Conservation (phyloP, 1,139 yeast genomes). For the Pichia sp. region DNA sequence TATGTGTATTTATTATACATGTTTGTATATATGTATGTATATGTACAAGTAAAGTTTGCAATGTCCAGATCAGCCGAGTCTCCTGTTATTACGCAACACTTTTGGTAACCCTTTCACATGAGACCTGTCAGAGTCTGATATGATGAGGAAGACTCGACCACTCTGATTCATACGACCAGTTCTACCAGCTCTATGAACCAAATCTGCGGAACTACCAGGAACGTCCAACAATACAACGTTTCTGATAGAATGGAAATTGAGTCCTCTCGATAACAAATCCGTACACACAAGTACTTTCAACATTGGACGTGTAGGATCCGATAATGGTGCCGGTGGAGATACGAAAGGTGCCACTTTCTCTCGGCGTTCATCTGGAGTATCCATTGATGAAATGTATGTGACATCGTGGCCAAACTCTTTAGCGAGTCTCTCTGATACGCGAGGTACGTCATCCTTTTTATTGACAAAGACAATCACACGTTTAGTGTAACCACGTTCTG, state of each 20-base stretch:
- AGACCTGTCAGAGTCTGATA: slow-evolving; percentile 60
- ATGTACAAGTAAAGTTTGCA: too few species aligned
- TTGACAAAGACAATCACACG: slow-evolving; percentile 86
- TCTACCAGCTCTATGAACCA: slow-evolving; percentile 88
- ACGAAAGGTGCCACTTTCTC: slow-evolving; percentile 55
- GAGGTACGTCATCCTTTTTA: slow-evolving; percentile 53
- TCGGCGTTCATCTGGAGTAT: slow-evolving; percentile 50
- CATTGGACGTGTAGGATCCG: slow-evolving; percentile 26
- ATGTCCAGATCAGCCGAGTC: slow-evolving; percentile 28
- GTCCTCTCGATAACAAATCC: slow-evolving; percentile 83
- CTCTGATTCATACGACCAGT: slow-evolving; percentile 89
- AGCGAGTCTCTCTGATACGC: slow-evolving; percentile 51
- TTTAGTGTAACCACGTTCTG: slow-evolving; percentile 71
- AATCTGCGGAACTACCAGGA: slow-evolving; percentile 77
- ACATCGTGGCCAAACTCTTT: slow-evolving; percentile 53
- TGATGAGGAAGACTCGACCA: slow-evolving; percentile 79
- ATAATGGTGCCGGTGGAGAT: slow-evolving; percentile 43
- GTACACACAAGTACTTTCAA: slow-evolving; percentile 77
- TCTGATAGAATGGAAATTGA: slow-evolving; percentile 76
- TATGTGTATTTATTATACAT: too few species aligned
- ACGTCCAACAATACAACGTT: slow-evolving; percentile 81
- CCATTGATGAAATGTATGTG: slow-evolving; percentile 60
- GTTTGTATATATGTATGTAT: too few species aligned
- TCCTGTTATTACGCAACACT: slow-evolving; percentile 50
- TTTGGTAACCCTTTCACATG: slow-evolving; percentile 84